Percentiles rank a stretch among this genome's conserved stretches.
phyloP scores from a whole-genome alignment of 352 stramenopile genomes.

The Globisporangium camurandrum region DNA sequence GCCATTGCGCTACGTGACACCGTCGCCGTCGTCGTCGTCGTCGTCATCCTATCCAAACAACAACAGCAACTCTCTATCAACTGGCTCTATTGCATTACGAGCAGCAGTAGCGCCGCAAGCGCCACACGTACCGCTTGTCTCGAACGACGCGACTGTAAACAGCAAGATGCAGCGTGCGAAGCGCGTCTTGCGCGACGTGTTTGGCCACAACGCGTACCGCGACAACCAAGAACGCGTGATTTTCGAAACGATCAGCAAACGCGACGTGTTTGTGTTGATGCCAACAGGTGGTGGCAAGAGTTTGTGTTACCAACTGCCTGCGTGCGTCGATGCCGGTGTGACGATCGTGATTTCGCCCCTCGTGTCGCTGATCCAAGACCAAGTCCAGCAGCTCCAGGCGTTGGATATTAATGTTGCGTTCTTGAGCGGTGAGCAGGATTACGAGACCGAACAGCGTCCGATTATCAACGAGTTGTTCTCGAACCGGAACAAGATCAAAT shows the following conservation, averaged over 20 bases:
- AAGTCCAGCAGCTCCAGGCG: constrained; percentile 94
- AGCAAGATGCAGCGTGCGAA: constrained; percentile 69
- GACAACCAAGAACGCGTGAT: constrained; percentile 94
- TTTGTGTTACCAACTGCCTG: constrained; percentile 96
- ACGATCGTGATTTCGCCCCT: constrained; percentile 98
- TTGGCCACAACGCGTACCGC: constrained; percentile 94
- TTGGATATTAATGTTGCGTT: constrained; percentile 87
- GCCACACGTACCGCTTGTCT: constrained; percentile 37
- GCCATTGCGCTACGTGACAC: background rate
- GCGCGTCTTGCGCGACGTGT: constrained; percentile 81
- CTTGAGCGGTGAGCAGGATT: constrained; percentile 84
- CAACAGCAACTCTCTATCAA: constrained; percentile 17
- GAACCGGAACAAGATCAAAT: constrained; percentile 87
- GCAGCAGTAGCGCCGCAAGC: too few relatives aligned
- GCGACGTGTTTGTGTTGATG: constrained; percentile 99
- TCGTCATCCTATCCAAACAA: constrained; percentile 9
- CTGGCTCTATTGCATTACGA: too few relatives aligned
- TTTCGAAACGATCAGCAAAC: constrained; percentile 84
- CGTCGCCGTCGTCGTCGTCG: background rate
- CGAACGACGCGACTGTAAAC: constrained; percentile 37
- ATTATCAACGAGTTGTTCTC: constrained; percentile 87
- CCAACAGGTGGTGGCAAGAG: constrained; percentile 98
- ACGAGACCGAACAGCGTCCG: constrained; percentile 74
- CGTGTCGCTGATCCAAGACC: constrained; percentile 98
- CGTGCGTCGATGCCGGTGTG: constrained; percentile 86